phyloP scores from a whole-genome alignment of 352 stramenopile genomes.

The Globisporangium lucens region DNA sequence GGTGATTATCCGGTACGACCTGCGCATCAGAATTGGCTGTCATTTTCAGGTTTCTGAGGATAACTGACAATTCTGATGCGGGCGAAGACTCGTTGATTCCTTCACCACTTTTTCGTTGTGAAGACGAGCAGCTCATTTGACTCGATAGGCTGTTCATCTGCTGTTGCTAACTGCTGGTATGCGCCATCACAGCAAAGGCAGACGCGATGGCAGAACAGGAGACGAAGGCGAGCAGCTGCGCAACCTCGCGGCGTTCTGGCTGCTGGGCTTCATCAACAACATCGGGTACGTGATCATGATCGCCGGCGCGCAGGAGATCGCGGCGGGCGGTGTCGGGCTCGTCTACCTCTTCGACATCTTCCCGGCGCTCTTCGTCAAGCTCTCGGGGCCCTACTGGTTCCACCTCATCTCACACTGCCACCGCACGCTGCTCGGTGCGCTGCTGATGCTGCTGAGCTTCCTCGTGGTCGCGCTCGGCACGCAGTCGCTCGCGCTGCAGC shows the following conservation, averaged over 20 bases:
- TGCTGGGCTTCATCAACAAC: slow-evolving; percentile 93
- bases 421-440: slow-evolving; percentile 64
- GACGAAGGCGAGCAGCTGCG: slow-evolving; percentile 34
- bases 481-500: slow-evolving; percentile 62
- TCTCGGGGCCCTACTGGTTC: slow-evolving; percentile 93
- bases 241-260: slow-evolving; percentile 87
- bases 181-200: background rate
- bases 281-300: slow-evolving; percentile 94
- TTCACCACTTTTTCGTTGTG: background rate
- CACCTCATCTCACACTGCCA: slow-evolving; percentile 87
- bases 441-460: slow-evolving; percentile 85
- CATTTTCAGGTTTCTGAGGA: no score
- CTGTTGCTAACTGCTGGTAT: background rate
- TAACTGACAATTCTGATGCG: no score
- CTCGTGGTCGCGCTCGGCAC: slow-evolving; percentile 60
- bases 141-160: background rate
- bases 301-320: slow-evolving; percentile 91
- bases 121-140: background rate
- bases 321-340: slow-evolving; percentile 84
- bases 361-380: slow-evolving; percentile 86
- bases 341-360: slow-evolving; percentile 93
- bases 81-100: no score
- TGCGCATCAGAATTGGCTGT: no score
- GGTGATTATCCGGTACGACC: no score
- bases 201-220: background rate